These are phyloP conservation scores for Tricholoma saponaceum DNA, from an alignment of 768 basidiomycete genomes.

Conservation along the genomic window DNA sequence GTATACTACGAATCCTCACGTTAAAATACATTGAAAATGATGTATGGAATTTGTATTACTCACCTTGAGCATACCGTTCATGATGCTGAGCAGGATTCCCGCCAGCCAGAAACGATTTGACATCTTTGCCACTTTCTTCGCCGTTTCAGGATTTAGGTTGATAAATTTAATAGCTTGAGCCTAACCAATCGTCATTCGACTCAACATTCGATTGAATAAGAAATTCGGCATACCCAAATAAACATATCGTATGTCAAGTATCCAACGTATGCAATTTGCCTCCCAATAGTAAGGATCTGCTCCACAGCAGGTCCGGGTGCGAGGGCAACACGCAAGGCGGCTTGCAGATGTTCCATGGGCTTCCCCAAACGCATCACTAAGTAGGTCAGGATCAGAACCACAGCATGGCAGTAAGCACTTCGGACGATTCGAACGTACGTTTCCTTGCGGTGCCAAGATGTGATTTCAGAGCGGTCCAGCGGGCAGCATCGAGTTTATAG, in stretches of 20 bases:
- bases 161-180: slow-evolving; percentile 59
- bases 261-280: slow-evolving; percentile 86
- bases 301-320: slow-evolving; percentile 56
- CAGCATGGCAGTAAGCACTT: not conserved
- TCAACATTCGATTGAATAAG: not conserved
- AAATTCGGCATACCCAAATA: slow-evolving; percentile 66
- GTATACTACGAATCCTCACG: slow-evolving; percentile 39
- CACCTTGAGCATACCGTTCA: slow-evolving; percentile 68
- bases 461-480: slow-evolving; percentile 82
- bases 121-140: slow-evolving; percentile 54
- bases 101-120: slow-evolving; percentile 87
- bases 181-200: slow-evolving; percentile 27
- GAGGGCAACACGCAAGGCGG: slow-evolving; percentile 71
- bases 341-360: slow-evolving; percentile 90
- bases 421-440: slow-evolving; percentile 51
- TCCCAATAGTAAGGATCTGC: slow-evolving; percentile 71
- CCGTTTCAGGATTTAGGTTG: slow-evolving; percentile 53
- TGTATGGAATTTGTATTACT: not conserved
- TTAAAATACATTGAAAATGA: not conserved
- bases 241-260: slow-evolving; percentile 82
- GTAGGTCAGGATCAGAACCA: slow-evolving; percentile 3
- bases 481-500: slow-evolving; percentile 61
- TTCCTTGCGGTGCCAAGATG: slow-evolving; percentile 86
- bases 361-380: slow-evolving; percentile 91
- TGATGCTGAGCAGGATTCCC: slow-evolving; percentile 79